Conservation (phyloP, 2,329 filamentous ascomycete genomes). For the Passalora sequoiae region DNA sequence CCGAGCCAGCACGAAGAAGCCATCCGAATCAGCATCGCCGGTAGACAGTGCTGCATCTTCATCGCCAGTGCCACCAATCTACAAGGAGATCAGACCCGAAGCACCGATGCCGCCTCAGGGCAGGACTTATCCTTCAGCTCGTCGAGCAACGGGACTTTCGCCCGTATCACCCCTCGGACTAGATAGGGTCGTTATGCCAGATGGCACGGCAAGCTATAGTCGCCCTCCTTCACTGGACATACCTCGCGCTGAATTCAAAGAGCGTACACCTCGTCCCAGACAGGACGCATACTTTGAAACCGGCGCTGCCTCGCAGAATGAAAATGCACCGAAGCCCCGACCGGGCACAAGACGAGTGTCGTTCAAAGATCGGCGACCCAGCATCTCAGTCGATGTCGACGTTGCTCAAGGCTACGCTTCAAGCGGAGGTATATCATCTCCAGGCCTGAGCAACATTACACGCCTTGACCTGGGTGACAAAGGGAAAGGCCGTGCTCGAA, state of each 20-base stretch:
- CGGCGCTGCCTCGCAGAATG: too few species aligned
- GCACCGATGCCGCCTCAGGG: constrained; percentile 19
- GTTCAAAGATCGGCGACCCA: not conserved
- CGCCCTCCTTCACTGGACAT: constrained; percentile 18
- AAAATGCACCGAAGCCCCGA: too few species aligned
- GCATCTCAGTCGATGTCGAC: not conserved
- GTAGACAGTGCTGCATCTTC: constrained; percentile 17
- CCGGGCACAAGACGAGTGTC: constrained; percentile 1
- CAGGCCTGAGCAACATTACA: not conserved
- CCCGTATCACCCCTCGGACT: constrained; percentile 7
- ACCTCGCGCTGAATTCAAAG: constrained; percentile 18
- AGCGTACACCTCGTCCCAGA: constrained; percentile 15
- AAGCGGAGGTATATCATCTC: not conserved
- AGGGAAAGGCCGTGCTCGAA: constrained; percentile 1
- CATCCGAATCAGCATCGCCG: constrained; percentile 16
- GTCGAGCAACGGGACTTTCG: constrained; percentile 5
- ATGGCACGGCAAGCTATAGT: constrained; percentile 27
- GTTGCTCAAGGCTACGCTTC: not conserved
- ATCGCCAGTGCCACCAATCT: constrained; percentile 9
- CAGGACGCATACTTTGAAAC: too few species aligned
- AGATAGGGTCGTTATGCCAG: constrained; percentile 13
- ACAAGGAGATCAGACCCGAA: constrained; percentile 16
- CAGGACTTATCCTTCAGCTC: constrained; percentile 5
- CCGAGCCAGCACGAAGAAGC: constrained; percentile 20
- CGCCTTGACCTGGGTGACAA: not conserved